Evolutionary conservation across 148 eudicot species (phyloP), one percentile per base, ranked within the genome.

Genomic region (Chenopodium berlandieri): DNA sequence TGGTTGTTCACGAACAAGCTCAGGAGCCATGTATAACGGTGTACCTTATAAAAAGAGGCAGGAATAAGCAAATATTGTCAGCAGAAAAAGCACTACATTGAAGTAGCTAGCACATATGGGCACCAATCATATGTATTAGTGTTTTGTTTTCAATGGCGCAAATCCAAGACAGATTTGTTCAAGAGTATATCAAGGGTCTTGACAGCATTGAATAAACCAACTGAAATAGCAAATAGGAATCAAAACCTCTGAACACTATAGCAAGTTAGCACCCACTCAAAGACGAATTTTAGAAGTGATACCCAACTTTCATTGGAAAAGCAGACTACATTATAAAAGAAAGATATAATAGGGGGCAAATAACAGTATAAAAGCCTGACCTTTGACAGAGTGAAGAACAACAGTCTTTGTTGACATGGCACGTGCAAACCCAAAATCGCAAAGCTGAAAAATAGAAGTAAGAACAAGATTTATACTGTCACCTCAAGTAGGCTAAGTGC

Each of bases 11-110:
- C 97, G 92, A 73, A 95, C 98, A 77, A 95, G 88, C 89, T 95
- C 98, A 52, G 98, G 98, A 87, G 98, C 97, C 98, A 93, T 95
- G 86, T 95, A 95, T 76, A 95, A 84, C 50, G 98, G 98, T 85
- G 98, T 95, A 64, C 98, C 98, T 95, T 81, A 80, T 63, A 54
- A 50, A 47, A 50, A 78, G 2, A 16, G n/a, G 22, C 74, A 56
- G 46, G n/a, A 31, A 10, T 66, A 17, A 30, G 8, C 44, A 37
- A 37, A 6, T 37, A 37, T 37, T 37, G 69, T 17, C 3, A 73
- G 46, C 27, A 56, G 19, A 13, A 30, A 11, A 22, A 7, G 65
- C 25, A 75, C 12, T 70, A 40, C 48, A 25, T 19, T 20, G 14
- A 17, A 50, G 46, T 27, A 46, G 54, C 9, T 11, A 40, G 65